Base-by-base conservation (phyloP, 768 basidiomycete species). In the Mycena sanguinolenta region DNA sequence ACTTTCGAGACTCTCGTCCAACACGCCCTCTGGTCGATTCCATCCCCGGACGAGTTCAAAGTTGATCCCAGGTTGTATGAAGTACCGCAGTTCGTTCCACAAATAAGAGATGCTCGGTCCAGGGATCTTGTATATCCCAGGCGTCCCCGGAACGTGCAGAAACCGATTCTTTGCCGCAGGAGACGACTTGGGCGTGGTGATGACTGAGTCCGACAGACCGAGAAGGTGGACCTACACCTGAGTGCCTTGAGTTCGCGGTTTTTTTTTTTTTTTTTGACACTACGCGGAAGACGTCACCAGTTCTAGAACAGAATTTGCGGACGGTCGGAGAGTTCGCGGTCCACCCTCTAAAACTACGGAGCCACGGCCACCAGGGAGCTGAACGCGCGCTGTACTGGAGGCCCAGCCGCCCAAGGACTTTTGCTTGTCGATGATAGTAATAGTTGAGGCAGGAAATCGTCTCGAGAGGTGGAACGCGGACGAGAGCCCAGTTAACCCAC, bases 361-460 rank as follows among this genome's bases (percentile, higher is more conserved):
- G 9, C 77, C 78, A 54, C 73, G 58, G 19, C 77, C 74, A 21
- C 74, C 64, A 6, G 79, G 76, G 12, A 93, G 72, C 10, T 81
- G 73, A 25, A 91, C 84, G 21, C 86, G 85, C 65, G 90, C 85
- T 58, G 88, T 92, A 61, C 82, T 84, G 0, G 72, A 58, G 17
- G 95, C 87, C 97, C 96, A 98, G n/a, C 97, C 97, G 16, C 97
- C 97, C 6, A 92, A 78, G 2, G 89, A 83, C 1, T 79, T 58
- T 10, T 88, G 81, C 70, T 84, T 88, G 74, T 98, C 96, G 30
- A 97, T 72, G 16, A 99, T 75, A 1, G 90, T 87, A 67, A 98
- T 88, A 12, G 80, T 82, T 0, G 87, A 74, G 13, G 78, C 73
- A 0, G 92, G 91, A 72, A 93, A 92, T 8, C 87, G 85, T 62